Conservation (phyloP, 1,139 yeast genomes). For the Hansenula sp. region DNA sequence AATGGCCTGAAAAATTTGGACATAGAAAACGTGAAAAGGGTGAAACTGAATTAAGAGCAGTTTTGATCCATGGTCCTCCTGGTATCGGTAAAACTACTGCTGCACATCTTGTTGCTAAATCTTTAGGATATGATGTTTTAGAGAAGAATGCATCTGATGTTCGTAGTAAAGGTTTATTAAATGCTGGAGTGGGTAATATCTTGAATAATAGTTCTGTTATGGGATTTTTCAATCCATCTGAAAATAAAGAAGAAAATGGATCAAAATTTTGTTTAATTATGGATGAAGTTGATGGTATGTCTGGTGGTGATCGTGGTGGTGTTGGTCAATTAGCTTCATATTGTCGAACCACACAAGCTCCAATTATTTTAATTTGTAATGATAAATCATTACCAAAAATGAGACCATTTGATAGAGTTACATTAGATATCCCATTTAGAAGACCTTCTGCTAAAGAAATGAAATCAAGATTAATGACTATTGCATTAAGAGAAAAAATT, state of each 20-base stretch:
- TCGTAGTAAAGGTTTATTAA: slow-evolving; percentile 73
- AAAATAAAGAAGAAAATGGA: slow-evolving; percentile 28
- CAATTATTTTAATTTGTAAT: slow-evolving; percentile 90
- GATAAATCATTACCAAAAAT: slow-evolving; percentile 90
- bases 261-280: slow-evolving; percentile 76
- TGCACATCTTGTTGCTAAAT: slow-evolving; percentile 67
- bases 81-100: slow-evolving; percentile 83
- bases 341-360: slow-evolving; percentile 81
- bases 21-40: slow-evolving; percentile 55
- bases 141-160: slow-evolving; percentile 88
- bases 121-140: slow-evolving; percentile 64
- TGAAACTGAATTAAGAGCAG: slow-evolving; percentile 69
- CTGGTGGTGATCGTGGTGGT: slow-evolving; percentile 98
- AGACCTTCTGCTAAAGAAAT: slow-evolving; percentile 84
- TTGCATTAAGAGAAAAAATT: slow-evolving; percentile 80
- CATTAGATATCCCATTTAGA: slow-evolving; percentile 78
- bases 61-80: slow-evolving; percentile 80
- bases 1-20: slow-evolving; percentile 62
- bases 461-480: slow-evolving; percentile 81
- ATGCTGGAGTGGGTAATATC: slow-evolving; percentile 63
- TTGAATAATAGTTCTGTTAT: slow-evolving; percentile 78
- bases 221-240: slow-evolving; percentile 56
- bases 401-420: slow-evolving; percentile 91
- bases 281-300: slow-evolving; percentile 99
- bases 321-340: slow-evolving; percentile 91